Conservation (phyloP, 345 rosid genomes). For the Syzygium aqueum region DNA sequence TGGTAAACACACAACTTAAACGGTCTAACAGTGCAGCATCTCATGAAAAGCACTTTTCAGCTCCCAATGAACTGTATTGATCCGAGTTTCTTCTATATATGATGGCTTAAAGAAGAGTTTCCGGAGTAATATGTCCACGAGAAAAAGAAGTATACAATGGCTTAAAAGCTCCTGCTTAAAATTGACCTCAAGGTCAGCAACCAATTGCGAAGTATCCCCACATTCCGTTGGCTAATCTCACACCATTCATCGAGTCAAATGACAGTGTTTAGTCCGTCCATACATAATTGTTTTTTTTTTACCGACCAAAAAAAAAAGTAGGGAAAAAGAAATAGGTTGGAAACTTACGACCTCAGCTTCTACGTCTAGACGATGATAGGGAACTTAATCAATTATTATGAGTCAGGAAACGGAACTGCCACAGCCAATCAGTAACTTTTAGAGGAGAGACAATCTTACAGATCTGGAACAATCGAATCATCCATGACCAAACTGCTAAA, state of each 20-base stretch:
- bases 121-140: neutral
- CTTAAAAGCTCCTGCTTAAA: neutral
- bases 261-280: neutral
- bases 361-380: neutral
- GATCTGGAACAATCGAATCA: neutral
- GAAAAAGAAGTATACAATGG: neutral
- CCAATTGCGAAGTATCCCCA: neutral
- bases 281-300: neutral
- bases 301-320: no score
- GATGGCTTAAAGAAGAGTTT: neutral
- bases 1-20: neutral
- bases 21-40: neutral
- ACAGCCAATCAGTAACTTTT: neutral
- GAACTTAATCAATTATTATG: neutral
- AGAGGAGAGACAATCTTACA: slow-evolving; percentile 1
- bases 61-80: neutral
- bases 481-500: slow-evolving; percentile 11
- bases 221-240: neutral
- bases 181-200: neutral
- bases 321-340: neutral
- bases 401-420: neutral
- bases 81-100: neutral
- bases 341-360: neutral
- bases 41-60: neutral
- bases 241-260: neutral